Conservation (phyloP, 768 basidiomycete genomes). For the Boletus subcaerulescens region DNA sequence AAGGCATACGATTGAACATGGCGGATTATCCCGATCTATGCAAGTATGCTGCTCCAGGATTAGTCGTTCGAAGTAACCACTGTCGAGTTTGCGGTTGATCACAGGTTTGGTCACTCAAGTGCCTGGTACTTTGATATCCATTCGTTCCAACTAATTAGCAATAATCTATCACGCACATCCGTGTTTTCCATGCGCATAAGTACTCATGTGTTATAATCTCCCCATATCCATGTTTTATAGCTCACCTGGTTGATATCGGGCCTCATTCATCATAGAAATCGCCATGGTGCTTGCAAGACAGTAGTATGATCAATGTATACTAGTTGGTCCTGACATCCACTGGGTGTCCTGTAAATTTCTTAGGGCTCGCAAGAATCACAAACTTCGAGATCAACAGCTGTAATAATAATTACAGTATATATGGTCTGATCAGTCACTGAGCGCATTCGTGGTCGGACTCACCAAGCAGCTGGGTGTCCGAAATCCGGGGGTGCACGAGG, state of each 20-base stretch:
- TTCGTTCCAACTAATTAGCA: not conserved
- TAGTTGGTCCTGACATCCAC: too few relatives aligned
- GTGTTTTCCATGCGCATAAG: constrained; percentile 1
- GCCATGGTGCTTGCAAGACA: too few relatives aligned
- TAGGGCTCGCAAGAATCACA: too few relatives aligned
- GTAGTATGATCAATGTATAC: too few relatives aligned
- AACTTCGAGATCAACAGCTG: too few relatives aligned
- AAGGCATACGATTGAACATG: constrained; percentile 25
- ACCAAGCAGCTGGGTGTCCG: too few relatives aligned
- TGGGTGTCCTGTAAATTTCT: too few relatives aligned
- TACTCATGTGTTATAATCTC: not conserved
- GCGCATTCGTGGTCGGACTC: too few relatives aligned
- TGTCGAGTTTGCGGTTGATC: not conserved
- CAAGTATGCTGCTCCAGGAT: not conserved
- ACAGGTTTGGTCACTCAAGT: not conserved
- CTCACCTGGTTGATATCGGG: not conserved
- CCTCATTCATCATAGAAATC: too few relatives aligned
- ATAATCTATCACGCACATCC: constrained; percentile 6
- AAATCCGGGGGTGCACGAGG: too few relatives aligned
- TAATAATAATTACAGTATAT: too few relatives aligned
- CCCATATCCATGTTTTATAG: not conserved
- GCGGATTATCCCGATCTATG: not conserved
- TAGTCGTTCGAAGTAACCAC: not conserved
- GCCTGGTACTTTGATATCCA: not conserved
- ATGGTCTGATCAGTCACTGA: too few relatives aligned